A percentile compares a stretch with the other conserved stretches of the same genome.
These are phyloP conservation scores for Colletotrichum spinosum DNA, from an alignment of 2,329 filamentous ascomycete species.

Conservation along the genomic window DNA sequence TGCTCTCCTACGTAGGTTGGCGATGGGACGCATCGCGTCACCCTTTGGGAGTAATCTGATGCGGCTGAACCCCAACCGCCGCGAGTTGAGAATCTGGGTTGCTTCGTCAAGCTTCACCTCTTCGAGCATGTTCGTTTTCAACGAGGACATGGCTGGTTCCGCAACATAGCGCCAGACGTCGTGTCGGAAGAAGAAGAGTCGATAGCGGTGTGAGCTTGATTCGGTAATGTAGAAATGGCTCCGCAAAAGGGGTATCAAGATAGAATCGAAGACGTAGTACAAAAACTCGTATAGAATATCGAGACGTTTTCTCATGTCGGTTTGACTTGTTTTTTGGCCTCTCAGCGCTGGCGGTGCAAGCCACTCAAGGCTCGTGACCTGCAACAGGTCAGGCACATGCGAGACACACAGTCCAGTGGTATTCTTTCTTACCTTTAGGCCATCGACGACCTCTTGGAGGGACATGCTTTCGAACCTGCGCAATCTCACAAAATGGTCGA, in stretches of 20 bases:
- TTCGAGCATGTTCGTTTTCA: slow-evolving; percentile 83
- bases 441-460: slow-evolving; percentile 81
- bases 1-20: slow-evolving; percentile 80
- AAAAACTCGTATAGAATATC: slow-evolving; percentile 88
- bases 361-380: slow-evolving; percentile 81
- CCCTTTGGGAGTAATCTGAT: slow-evolving; percentile 87
- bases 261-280: slow-evolving; percentile 93
- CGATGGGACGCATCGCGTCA: slow-evolving; percentile 82
- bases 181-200: slow-evolving; percentile 93
- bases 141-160: slow-evolving; percentile 74
- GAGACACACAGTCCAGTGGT: neutral
- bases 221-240: slow-evolving; percentile 96
- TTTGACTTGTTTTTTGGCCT: slow-evolving; percentile 70
- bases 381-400: neutral
- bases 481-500: slow-evolving; percentile 83
- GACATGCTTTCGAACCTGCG: slow-evolving; percentile 85
- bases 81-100: slow-evolving; percentile 66
- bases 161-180: slow-evolving; percentile 87
- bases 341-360: slow-evolving; percentile 66
- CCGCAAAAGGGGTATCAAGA: slow-evolving; percentile 87
- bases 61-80: slow-evolving; percentile 80
- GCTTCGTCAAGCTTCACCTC: slow-evolving; percentile 73
- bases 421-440: slow-evolving; percentile 72
- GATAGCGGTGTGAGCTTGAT: slow-evolving; percentile 81
- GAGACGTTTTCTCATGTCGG: slow-evolving; percentile 79